Percentiles rank a stretch among this genome's conserved stretches.
Evolutionary conservation across 192 early-diverging fungal species (phyloP).

Genomic region (Dissophora globulifera): DNA sequence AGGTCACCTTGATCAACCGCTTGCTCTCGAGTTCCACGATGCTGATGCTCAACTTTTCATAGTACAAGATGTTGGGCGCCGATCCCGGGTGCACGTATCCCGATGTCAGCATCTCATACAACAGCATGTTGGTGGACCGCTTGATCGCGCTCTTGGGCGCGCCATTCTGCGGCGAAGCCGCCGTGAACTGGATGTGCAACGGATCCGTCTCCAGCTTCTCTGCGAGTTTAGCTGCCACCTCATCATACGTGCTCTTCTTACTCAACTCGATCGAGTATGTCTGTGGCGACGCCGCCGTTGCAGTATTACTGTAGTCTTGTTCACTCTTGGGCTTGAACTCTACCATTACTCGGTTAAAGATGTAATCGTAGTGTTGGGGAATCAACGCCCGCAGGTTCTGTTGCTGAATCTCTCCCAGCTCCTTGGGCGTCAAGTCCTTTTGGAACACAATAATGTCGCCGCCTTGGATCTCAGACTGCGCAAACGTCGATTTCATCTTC

Average conservation of each 20-base stretch:
- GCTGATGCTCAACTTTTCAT: constrained; percentile 86
- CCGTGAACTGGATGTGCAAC: constrained; percentile 78
- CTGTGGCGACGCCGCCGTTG: no score
- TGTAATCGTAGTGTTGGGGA: constrained; percentile 80
- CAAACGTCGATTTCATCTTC: constrained; percentile 72
- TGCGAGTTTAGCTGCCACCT: constrained; percentile 73
- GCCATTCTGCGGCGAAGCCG: constrained; percentile 32
- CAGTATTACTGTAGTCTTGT: constrained; percentile 49
- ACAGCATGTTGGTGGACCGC: constrained; percentile 33
- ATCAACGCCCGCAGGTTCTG: constrained; percentile 59
- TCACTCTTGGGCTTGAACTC: constrained; percentile 72
- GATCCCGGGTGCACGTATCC: constrained; percentile 25
- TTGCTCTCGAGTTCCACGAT: constrained; percentile 88
- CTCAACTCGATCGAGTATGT: constrained; percentile 64
- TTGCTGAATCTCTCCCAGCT: constrained; percentile 53
- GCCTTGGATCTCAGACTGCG: constrained; percentile 83
- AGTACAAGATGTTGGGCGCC: constrained; percentile 65
- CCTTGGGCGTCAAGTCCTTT: constrained; percentile 59
- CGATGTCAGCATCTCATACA: constrained; percentile 56
- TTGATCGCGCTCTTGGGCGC: constrained; percentile 41
- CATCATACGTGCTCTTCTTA: constrained; percentile 75
- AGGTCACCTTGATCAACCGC: constrained; percentile 73
- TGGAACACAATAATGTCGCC: constrained; percentile 96
- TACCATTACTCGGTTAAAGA: constrained; percentile 75
- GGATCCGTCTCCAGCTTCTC: constrained; percentile 69